Base-by-base conservation (phyloP, 352 stramenopile genomes). In the Blastocystis sp. region DNA sequence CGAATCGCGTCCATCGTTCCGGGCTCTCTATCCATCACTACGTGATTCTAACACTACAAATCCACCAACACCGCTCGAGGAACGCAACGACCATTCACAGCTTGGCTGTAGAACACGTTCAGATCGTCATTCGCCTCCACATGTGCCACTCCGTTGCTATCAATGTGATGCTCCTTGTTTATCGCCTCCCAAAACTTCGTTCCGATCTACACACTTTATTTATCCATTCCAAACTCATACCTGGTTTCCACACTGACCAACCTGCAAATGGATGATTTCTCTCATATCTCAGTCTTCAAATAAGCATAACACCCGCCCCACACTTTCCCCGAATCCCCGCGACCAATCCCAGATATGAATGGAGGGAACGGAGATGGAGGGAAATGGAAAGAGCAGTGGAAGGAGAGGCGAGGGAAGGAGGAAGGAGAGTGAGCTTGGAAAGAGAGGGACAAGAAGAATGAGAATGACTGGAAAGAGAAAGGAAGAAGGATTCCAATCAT, bases 1-100 rank as follows among this genome's bases (percentile, higher is more conserved):
- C 95, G 94, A 53, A 99, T 95, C 24, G 94, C 95, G 90, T 99
- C 96, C 96, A 99, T 98, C 71, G 96, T 98, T 84, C 96, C 96
- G 29, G 95, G 95, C 90, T 99, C 96, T 94, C 92, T 48, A 67
- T 0, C 0, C 0, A 32, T 67, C 24, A 67, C 21, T 42, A 4
- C n/a, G 1, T n/a, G n/a, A 42, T n/a, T 38, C 24, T 34, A 38
- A 24, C 1, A n/a, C 0, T 42, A 67, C 91, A 95, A 90, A 86
- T 95, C 92, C 91, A 96, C 94, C 49, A 95, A 88, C 84, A 96
- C 94, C 61, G 92, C 92, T 67, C 92, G 92, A 46, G 92, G 92
- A 86, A 95, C 92, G 63, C 94, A 95, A 59, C 92, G 91, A 65
- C 92, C 92, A 54, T 91, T 92, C 40, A 91, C 93, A 65, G 92